Evolutionary conservation across 257 asterid genomes (phyloP).

Genomic region (Solanum pimpinellifolium): DNA sequence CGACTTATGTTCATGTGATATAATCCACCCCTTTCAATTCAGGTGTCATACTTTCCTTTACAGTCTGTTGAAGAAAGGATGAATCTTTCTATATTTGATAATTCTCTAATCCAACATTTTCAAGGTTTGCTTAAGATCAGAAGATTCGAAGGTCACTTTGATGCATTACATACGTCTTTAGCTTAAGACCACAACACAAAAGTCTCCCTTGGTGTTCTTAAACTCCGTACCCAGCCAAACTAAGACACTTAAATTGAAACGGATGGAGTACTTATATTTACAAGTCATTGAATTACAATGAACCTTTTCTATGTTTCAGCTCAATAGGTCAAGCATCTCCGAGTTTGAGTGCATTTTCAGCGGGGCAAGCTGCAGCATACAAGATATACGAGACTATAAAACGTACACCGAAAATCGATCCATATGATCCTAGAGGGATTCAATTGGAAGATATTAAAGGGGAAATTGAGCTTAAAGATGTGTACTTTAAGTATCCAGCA

Average conservation of each 20-base stretch:
- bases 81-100: neutral
- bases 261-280: neutral
- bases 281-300: neutral
- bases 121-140: neutral
- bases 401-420: constrained; percentile 40
- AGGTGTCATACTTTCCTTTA: neutral
- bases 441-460: constrained; percentile 41
- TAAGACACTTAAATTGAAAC: neutral
- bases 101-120: neutral
- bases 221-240: neutral
- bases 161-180: neutral
- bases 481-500: constrained; percentile 55
- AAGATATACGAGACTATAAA: constrained; percentile 53
- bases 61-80: neutral
- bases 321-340: constrained; percentile 58
- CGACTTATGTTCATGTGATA: neutral
- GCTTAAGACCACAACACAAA: neutral
- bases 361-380: constrained; percentile 54
- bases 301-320: constrained; percentile 15
- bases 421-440: constrained; percentile 31
- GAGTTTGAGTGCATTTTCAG: constrained; percentile 43
- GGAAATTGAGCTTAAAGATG: constrained; percentile 53
- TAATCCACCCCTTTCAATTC: neutral
- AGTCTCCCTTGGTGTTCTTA: neutral
- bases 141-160: neutral